Base-by-base conservation (phyloP, 73 alveolate species). In the Paramecium tetraurelia region DNA sequence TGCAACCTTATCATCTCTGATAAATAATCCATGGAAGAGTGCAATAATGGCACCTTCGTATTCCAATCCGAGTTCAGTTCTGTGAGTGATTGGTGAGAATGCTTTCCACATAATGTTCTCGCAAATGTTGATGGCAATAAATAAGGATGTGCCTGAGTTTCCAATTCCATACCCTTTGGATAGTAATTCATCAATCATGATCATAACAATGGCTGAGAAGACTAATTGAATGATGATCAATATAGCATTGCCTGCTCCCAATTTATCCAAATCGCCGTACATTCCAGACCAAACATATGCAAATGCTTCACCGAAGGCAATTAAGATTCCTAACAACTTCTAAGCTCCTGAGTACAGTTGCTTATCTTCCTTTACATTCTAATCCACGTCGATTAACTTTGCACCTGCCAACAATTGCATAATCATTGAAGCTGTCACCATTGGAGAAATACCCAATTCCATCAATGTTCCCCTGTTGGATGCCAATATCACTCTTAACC, bases 391-490 rank as follows among this genome's bases (percentile, higher is more conserved):
- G 58, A 99, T 98, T 89, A 99, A 97, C 58, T 95, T 94, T 22
- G 99, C 97, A 27, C 99, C 99, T 5, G 99, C 99, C 38, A 99
- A 96, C 46, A 99, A 96, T 95, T 99, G 99, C 99, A 99, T 97
- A 88, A 99, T 95, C 99, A 98, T 98, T 24, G 99, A 99, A 20
- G 99, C 87, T 90, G 99, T 99, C 92, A 99, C 99, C 92, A 98
- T 99, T 68, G 99, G 99, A 31, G 99, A 95, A 59, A 98, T 99
- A 84, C 99, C 99, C 59, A 97, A 95, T 96, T 99, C 99, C 99
- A 99, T 99, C 70, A 99, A 96, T n/a, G 99, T 98, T 63, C 99
- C 99, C 95, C 99, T 97, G 94, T 99, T 99, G 16, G 99, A 98
- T 44, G 99, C 99, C 93, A 99, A 96, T 93, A 99, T 98, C 86